Base-by-base conservation (phyloP, 169 alveolate genomes). In the Plasmodium gaboni region DNA sequence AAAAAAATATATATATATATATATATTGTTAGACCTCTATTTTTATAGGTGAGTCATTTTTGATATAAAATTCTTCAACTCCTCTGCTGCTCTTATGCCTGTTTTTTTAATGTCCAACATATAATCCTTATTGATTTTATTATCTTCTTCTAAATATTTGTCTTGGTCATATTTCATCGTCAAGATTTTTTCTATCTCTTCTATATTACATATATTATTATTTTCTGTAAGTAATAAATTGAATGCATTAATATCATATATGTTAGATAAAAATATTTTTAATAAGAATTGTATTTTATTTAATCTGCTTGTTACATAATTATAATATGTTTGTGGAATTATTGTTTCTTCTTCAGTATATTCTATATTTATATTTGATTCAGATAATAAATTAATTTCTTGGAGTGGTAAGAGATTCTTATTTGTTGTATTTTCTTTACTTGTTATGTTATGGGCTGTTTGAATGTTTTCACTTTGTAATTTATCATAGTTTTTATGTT, bases 81-180 rank as follows among this genome's bases (percentile, higher is more conserved):
- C 91, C 53, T 83, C 86, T 2, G 91, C 91, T 2, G 91, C 86
- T 10, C 70, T 38, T 28, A 69, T 83, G 1, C 86, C 91, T 2
- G 67, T 24, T 69, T 83, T 63, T 64, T 67, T 83, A 57, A 83
- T 55, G 24, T 83, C 86, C n/a, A 38, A 13, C 19, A 83, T 64
- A 17, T 70, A 69, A 28, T 83, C 59, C 1, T 83, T 68, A 53
- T 57, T 67, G 1, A 12, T 13, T 28, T 13, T 15, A n/a, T 48
- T 13, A 0, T 19, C 51, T 10, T 28, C 19, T 61, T 10, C 72
- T 9, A 19, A 10, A 44, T 68, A 32, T 15, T 42, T 65, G 15
- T 28, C 55, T 44, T 59, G 42, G 12, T 83, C 64, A 4, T 80
- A 64, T 63, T 70, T 86, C 46, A 86, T 22, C 4, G 86, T 70